Evolutionary conservation across 2,329 filamentous ascomycete genomes (phyloP).

Genomic region (Plenodomus lindquistii): DNA sequence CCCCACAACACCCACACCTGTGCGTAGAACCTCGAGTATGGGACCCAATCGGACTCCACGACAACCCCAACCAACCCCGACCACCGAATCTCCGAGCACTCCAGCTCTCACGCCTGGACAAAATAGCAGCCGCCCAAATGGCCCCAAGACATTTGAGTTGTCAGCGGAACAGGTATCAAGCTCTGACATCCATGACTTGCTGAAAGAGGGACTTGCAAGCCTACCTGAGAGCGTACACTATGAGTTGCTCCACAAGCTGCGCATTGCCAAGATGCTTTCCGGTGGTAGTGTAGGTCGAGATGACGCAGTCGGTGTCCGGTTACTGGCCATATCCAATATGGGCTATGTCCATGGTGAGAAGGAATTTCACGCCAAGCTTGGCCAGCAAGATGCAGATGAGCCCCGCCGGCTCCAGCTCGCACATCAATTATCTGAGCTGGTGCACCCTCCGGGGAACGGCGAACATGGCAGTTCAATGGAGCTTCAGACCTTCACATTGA

Average conservation of each 20-base stretch:
- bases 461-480: constrained; percentile 70
- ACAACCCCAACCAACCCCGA: constrained; percentile 48
- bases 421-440: constrained; percentile 88
- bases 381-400: constrained; percentile 87
- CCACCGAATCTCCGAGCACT: constrained; percentile 56
- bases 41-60: constrained; percentile 56
- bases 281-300: constrained; percentile 69
- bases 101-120: constrained; percentile 44
- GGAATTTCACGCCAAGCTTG: constrained; percentile 81
- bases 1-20: constrained; percentile 74
- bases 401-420: constrained; percentile 85
- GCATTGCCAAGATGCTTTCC: constrained; percentile 79
- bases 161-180: constrained; percentile 53
- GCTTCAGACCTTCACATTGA: constrained; percentile 80
- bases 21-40: constrained; percentile 65
- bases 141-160: constrained; percentile 61
- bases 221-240: constrained; percentile 76
- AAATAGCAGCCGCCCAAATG: constrained; percentile 26
- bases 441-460: constrained; percentile 78
- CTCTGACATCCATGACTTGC: constrained; percentile 48
- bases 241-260: constrained; percentile 81
- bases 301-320: constrained; percentile 75
- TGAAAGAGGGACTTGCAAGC: constrained; percentile 54
- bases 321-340: constrained; percentile 87
- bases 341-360: constrained; percentile 85